phyloP scores from a whole-genome alignment of 352 stramenopile genomes.

The Phytophthora brassicae region DNA sequence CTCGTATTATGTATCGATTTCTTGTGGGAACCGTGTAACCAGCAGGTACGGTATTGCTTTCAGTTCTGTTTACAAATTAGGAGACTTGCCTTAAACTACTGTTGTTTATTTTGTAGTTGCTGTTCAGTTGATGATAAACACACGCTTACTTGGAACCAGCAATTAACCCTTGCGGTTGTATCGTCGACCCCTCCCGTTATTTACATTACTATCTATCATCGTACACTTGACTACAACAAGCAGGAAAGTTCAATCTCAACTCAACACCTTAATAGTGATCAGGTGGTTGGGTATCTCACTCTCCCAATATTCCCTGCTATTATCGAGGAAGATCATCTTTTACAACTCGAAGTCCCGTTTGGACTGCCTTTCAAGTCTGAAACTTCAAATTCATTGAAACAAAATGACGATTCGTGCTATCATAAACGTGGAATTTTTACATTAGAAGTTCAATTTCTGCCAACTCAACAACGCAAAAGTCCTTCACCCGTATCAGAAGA shows the following conservation, averaged over 20 bases:
- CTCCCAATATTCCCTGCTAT: constrained; percentile 34
- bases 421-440: constrained; percentile 31
- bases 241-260: not conserved
- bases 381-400: not conserved
- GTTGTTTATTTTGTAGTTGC: constrained; percentile 13
- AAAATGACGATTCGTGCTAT: constrained; percentile 8
- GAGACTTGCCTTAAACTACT: not conserved
- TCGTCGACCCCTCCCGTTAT: constrained; percentile 21
- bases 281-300: constrained; percentile 27
- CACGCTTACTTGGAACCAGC: constrained; percentile 39
- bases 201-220: constrained; percentile 25
- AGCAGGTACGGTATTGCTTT: constrained; percentile 16
- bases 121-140: constrained; percentile 1
- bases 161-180: constrained; percentile 24
- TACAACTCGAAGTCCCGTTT: constrained; percentile 36
- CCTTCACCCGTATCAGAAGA: not conserved
- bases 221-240: not conserved
- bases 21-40: constrained; percentile 1
- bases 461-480: not conserved
- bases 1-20: constrained; percentile 19
- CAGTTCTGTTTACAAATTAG: not conserved
- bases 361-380: not conserved
- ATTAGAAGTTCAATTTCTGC: constrained; percentile 42
- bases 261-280: not conserved
- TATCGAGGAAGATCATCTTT: constrained; percentile 28